Conservation (phyloP, 176 grass and related monocot genomes). For the Raddia distichophylla region DNA sequence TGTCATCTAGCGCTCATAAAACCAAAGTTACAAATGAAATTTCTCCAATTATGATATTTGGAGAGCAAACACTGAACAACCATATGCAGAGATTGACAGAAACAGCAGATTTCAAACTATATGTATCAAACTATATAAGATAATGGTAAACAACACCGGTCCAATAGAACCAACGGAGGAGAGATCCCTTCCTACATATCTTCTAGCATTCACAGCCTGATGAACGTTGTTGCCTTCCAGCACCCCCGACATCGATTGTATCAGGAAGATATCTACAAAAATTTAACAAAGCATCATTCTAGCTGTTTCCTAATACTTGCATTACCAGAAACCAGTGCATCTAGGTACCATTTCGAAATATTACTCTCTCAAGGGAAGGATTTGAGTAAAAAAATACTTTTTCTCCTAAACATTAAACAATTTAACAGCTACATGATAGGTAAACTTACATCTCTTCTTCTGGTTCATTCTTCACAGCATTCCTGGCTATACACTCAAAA, state of each 20-base stretch:
- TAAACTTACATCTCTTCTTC: slow-evolving; percentile 86
- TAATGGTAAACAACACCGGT: not conserved
- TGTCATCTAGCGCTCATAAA: slow-evolving; percentile 35
- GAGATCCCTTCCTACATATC: not conserved
- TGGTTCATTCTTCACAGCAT: slow-evolving; percentile 95
- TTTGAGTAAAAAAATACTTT: not conserved
- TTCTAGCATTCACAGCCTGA: slow-evolving; percentile 92
- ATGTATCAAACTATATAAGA: not conserved
- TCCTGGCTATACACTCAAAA: slow-evolving; percentile 92
- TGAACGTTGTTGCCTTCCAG: slow-evolving; percentile 68
- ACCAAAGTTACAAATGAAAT: slow-evolving; percentile 27
- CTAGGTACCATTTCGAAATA: not conserved
- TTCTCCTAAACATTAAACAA: not conserved
- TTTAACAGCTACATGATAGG: not conserved
- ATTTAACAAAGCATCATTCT: not conserved
- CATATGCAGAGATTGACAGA: slow-evolving; percentile 34
- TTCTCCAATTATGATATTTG: not conserved
- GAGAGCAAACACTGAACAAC: slow-evolving; percentile 27
- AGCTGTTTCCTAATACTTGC: not conserved
- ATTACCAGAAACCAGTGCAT: not conserved
- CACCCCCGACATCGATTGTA: slow-evolving; percentile 74
- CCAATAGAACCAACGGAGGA: slow-evolving; percentile 2
- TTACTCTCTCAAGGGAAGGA: not conserved
- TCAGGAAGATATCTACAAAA: slow-evolving; percentile 72
- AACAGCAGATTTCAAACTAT: slow-evolving; percentile 44